Evolutionary conservation across 768 basidiomycete genomes (phyloP).

Genomic region (Pholiota molesta): DNA sequence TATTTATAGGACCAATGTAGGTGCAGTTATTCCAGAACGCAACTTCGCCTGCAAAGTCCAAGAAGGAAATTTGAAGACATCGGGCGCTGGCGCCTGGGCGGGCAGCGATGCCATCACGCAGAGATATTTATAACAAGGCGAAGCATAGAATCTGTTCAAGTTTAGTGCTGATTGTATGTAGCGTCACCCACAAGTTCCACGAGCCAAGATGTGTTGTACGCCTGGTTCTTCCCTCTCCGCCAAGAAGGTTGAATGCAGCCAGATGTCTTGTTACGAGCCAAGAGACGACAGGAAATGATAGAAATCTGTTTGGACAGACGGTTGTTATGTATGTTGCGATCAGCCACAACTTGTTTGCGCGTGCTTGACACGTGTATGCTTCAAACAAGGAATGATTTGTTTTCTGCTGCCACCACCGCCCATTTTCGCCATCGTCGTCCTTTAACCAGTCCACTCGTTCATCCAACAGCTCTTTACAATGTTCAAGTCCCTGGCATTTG

Average conservation of each 20-base stretch:
- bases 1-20: neutral
- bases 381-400: slow-evolving; percentile 24
- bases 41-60: neutral
- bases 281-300: neutral
- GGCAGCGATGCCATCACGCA: neutral
- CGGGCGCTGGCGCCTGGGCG: neutral
- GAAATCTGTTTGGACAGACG: neutral
- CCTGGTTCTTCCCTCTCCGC: neutral
- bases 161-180: neutral
- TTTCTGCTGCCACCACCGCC: slow-evolving; percentile 21
- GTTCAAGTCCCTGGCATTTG: slow-evolving; percentile 56
- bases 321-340: slow-evolving; percentile 1
- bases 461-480: slow-evolving; percentile 33
- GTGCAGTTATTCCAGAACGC: neutral
- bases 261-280: neutral
- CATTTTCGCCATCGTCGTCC: slow-evolving; percentile 29
- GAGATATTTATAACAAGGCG: neutral
- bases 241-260: neutral
- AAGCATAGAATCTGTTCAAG: neutral
- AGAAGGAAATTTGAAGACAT: slow-evolving; percentile 1
- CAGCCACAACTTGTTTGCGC: slow-evolving; percentile 31
- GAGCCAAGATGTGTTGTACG: neutral
- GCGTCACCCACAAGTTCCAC: neutral
- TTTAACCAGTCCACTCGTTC: slow-evolving; percentile 56
- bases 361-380: slow-evolving; percentile 29